phyloP scores from a whole-genome alignment of 176 grass and related monocot genomes.

The Ensete ventricosum region DNA sequence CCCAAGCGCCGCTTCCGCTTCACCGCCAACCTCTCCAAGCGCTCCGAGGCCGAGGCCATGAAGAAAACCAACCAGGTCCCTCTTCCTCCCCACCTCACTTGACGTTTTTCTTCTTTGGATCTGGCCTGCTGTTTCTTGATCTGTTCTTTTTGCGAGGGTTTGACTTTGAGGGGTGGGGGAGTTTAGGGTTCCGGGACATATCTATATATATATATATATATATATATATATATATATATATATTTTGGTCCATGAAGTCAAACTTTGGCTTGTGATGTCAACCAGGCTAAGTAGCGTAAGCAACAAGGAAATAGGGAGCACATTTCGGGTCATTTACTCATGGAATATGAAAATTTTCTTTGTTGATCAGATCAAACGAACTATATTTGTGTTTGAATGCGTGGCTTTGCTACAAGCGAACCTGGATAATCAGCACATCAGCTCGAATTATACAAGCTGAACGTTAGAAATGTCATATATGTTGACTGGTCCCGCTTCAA shows the following conservation, averaged over 20 bases:
- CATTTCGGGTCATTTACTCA: not conserved
- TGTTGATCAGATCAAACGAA: not conserved
- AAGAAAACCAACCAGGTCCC: slow-evolving; percentile 18
- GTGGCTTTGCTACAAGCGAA: not conserved
- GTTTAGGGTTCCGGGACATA: not conserved
- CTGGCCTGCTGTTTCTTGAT: not conserved
- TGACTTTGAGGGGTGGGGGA: not conserved
- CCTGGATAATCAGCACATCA: not conserved
- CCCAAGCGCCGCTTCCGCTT: slow-evolving; percentile 23
- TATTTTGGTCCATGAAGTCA: not conserved
- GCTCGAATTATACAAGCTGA: too few relatives aligned
- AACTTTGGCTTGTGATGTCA: not conserved
- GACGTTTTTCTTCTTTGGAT: not conserved
- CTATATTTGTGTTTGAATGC: not conserved
- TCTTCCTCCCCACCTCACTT: not conserved
- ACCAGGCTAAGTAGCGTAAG: not conserved
- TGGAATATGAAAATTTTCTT: not conserved
- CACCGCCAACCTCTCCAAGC: slow-evolving; percentile 25
- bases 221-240: too few relatives aligned
- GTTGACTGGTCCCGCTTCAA: too few relatives aligned
- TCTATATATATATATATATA: not conserved
- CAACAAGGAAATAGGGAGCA: not conserved
- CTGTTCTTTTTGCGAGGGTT: not conserved
- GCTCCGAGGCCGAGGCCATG: slow-evolving; percentile 20
- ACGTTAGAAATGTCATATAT: too few relatives aligned